Base-by-base conservation (phyloP, 2,329 filamentous ascomycete species). In the Fusarium bactridioides region DNA sequence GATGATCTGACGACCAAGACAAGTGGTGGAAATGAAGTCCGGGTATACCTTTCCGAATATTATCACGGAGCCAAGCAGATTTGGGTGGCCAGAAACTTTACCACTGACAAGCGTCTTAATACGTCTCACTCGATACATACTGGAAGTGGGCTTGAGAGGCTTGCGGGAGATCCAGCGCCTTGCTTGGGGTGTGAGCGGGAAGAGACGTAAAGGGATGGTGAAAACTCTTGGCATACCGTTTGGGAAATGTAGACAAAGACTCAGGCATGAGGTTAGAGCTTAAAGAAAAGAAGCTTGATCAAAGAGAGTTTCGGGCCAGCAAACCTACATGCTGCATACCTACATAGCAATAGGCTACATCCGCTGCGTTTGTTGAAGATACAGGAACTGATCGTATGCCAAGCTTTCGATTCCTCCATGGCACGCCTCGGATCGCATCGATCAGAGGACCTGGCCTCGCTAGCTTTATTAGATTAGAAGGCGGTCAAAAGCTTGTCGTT, bases 11-110 rank as follows among this genome's bases (percentile, higher is more conserved):
- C 66, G 45, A 63, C 66, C 56, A 54, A 57, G 50, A 67, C 61
- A 31, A 61, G 50, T 67, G 60, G 72, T 77, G 75, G 75, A 77
- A 77, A 77, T 77, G 76, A 74, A 77, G 21, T 10, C 53, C 40
- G 57, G 64, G n/a, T 65, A 62, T 67, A 44, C 48, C 60, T 61
- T 64, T 69, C 63, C 56, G 60, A 61, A 43, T 15, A 62, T 45
- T 35, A 19, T 51, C 31, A 35, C 38, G 25, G 25, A 56, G 37
- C 59, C 57, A 48, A 50, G 44, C 40, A 68, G 27, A 56, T 43
- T 44, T 51, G 38, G 27, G 55, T 47, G 70, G 38, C 62, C 55
- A 51, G 40, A 73, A 61, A 25, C 31, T 68, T 61, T 38, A 68
- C 64, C 43, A 37, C 13, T 29, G 35, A 67, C 31, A 33, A 33